Evolutionary conservation across 495 filamentous ascomycete genomes (phyloP).

Genomic region (Antarctomyces pellizariae): DNA sequence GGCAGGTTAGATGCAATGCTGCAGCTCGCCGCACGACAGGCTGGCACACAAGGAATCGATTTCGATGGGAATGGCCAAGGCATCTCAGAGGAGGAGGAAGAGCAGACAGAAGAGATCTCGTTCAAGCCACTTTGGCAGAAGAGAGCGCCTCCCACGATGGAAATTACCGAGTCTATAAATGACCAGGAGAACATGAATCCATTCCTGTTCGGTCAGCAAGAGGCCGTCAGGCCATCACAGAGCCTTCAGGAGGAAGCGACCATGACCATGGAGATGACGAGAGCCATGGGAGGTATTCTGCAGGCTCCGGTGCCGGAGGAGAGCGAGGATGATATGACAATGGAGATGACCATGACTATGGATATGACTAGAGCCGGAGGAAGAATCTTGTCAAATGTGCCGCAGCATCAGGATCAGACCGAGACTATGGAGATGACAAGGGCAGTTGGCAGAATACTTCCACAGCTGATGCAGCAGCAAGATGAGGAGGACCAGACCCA

Average conservation of each 20-base stretch:
- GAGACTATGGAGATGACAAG: constrained; percentile 65
- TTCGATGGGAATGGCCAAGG: constrained; percentile 32
- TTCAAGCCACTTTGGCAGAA: constrained; percentile 46
- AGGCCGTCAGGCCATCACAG: no score
- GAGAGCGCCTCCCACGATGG: constrained; percentile 3
- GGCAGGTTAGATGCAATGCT: constrained; percentile 51
- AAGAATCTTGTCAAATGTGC: constrained; percentile 34
- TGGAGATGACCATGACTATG: constrained; percentile 40
- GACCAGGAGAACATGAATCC: constrained; percentile 41
- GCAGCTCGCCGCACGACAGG: constrained; percentile 47
- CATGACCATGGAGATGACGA: constrained; percentile 62
- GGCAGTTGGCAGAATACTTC: constrained; percentile 59
- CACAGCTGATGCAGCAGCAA: constrained; percentile 15
- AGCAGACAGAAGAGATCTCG: constrained; percentile 57
- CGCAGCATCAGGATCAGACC: constrained; percentile 1
- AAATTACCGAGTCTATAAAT: constrained; percentile 14
- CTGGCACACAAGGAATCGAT: constrained; percentile 38
- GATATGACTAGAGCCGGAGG: constrained; percentile 68
- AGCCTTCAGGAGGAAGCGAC: not conserved
- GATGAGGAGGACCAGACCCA: no score
- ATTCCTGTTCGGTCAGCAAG: no score
- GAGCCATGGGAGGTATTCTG: constrained; percentile 60
- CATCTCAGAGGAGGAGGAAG: constrained; percentile 48
- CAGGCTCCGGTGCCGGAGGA: constrained; percentile 15
- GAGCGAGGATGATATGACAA: no score